phyloP scores from a whole-genome alignment of 2,329 filamentous ascomycete species.

The Penicillium sp. region DNA sequence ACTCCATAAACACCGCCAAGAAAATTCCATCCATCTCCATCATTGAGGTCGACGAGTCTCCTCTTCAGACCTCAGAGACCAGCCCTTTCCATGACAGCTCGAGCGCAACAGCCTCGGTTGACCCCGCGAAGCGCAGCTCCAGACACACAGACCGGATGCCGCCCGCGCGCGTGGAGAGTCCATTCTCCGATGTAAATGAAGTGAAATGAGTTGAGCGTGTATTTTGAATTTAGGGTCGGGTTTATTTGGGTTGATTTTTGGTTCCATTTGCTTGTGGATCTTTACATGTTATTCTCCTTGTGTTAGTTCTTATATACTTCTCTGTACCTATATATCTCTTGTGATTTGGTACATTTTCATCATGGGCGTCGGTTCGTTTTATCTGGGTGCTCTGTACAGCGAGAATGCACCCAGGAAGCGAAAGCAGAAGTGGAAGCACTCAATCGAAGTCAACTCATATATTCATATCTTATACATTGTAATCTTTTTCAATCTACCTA shows the following conservation, averaged over 20 bases:
- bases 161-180: slow-evolving; percentile 38
- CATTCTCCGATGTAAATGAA: slow-evolving; percentile 48
- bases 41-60: slow-evolving; percentile 5
- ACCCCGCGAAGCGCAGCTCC: slow-evolving; percentile 27
- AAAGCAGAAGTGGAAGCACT: slow-evolving; percentile 6
- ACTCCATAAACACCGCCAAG: slow-evolving; percentile 18
- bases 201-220: slow-evolving; percentile 27
- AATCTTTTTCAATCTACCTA: background rate
- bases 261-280: slow-evolving; percentile 3
- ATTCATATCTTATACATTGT: background rate
- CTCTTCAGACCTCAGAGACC: slow-evolving; percentile 1
- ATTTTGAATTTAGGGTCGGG: slow-evolving; percentile 1
- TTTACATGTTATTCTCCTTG: background rate
- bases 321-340: slow-evolving; percentile 28
- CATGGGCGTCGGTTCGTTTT: slow-evolving; percentile 12
- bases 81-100: slow-evolving; percentile 31
- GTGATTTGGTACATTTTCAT: slow-evolving; percentile 17
- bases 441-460: slow-evolving; percentile 11
- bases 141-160: slow-evolving; percentile 27
- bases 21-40: slow-evolving; percentile 25
- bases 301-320: slow-evolving; percentile 11
- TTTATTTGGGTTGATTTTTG: background rate
- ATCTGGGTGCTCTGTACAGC: slow-evolving; percentile 21
- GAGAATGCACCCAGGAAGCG: slow-evolving; percentile 15
- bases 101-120: slow-evolving; percentile 20